Base-by-base conservation (phyloP, 1,284 basidiomycete genomes). In the Leccinum subrobustum region DNA sequence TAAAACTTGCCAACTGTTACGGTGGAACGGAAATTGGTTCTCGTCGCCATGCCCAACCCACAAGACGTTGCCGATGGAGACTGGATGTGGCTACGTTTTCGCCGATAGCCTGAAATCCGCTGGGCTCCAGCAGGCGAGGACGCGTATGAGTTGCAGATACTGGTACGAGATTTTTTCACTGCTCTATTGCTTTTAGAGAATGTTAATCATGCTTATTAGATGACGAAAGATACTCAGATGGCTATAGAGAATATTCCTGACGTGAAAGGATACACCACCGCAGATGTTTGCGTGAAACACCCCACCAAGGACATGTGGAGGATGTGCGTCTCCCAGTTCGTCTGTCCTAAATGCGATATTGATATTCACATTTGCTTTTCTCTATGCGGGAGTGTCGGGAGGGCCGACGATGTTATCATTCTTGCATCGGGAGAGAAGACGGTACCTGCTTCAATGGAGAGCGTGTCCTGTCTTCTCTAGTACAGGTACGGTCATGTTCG, bases 61-160 rank as follows among this genome's bases (percentile, higher is more conserved):
- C 25, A 62, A 37, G 54, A 55, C 23, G n/a, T 55, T 27, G 54
- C 25, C 2, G 54, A 55, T n/a, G 68, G 66, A 9, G 68, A 73
- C 25, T 78, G 77, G 77, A 56, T 63, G 44, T 77, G 73, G 72
- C 53, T 72, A 52, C 56, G 57, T 23, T 64, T 77, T 29, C 31
- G 8, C 61, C 1, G 59, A 67, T 0, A 50, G 57, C 2, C 37
- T 61, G 6, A 66, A 66, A 1, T 69, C 2, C 63, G 75, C 12
- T 78, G 75, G 73, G 60, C 29, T 16, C 63, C 69, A 3, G 67
- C 74, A 56, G 75, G 67, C 0, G 67, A 75, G 29, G 72, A 61
- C 4, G 65, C 69, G 1, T 78, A 67, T 47, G 76, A 78, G 56
- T 60, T 72, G 7, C 72, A 76, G 18, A 27, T 77, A 1, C 57